Percentiles rank a stretch among this genome's conserved stretches.
Evolutionary conservation across 208 protist species (phyloP).

Genomic region (Crithidia acanthocephali): DNA sequence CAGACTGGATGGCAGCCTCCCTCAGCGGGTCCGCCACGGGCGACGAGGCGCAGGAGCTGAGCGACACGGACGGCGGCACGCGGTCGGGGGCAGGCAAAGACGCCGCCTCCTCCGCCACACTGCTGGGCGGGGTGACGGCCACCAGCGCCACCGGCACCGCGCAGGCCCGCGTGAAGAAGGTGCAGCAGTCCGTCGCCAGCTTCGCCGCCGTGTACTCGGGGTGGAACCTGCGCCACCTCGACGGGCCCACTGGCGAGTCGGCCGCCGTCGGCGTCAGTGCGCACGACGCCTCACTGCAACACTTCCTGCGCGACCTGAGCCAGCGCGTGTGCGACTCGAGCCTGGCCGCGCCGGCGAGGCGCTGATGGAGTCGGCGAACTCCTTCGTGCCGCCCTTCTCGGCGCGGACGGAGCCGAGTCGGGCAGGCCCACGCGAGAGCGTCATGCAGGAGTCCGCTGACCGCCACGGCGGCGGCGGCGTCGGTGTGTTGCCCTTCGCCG

Average conservation of each 20-base stretch:
- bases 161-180: conserved; percentile 28
- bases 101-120: conserved; percentile 2
- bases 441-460: neutral
- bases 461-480: neutral
- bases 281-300: conserved; percentile 30
- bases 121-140: conserved; percentile 15
- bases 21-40: neutral
- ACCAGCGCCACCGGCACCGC: conserved; percentile 12
- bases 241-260: conserved; percentile 9
- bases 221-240: conserved; percentile 41
- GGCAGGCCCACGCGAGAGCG: conserved; percentile 7
- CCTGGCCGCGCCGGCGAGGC: neutral
- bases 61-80: conserved; percentile 14
- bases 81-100: conserved; percentile 24
- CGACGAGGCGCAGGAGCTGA: conserved; percentile 30
- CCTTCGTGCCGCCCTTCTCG: conserved; percentile 4
- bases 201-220: conserved; percentile 59
- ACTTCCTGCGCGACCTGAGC: conserved; percentile 34
- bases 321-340: conserved; percentile 27
- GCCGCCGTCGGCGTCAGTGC: neutral
- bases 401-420: conserved; percentile 14
- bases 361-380: conserved; percentile 20
- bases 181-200: conserved; percentile 46
- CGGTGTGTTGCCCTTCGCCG: conserved; percentile 21
- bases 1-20: conserved; percentile 29